Evolutionary conservation across 352 stramenopile genomes (phyloP).

Genomic region (Phytopythium helicoides): DNA sequence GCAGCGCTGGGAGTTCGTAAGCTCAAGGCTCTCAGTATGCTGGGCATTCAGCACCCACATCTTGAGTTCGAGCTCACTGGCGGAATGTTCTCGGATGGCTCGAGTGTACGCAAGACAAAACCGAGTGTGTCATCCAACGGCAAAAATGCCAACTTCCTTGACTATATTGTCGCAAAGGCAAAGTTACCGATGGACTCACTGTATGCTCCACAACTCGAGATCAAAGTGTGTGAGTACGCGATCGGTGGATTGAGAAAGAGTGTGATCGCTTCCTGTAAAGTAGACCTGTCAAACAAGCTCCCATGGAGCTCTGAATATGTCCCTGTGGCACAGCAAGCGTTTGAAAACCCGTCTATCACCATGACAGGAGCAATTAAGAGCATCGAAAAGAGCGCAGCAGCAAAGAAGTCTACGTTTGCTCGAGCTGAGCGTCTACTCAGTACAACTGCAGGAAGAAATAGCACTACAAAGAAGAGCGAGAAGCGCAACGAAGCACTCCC

Average conservation of each 20-base stretch:
- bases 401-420: neutral
- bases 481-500: conserved; percentile 1
- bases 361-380: neutral
- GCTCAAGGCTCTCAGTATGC: conserved; percentile 49
- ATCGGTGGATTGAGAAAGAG: conserved; percentile 57
- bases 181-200: conserved; percentile 61
- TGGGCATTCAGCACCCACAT: conserved; percentile 56
- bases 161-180: conserved; percentile 43
- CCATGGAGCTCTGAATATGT: conserved; percentile 66
- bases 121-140: conserved; percentile 30
- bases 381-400: no score
- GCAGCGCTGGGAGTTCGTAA: conserved; percentile 63
- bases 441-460: neutral
- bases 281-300: conserved; percentile 59
- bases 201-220: conserved; percentile 55
- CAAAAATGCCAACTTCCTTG: conserved; percentile 80
- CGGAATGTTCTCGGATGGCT: conserved; percentile 43
- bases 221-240: conserved; percentile 55
- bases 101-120: conserved; percentile 37
- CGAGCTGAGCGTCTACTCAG: no score
- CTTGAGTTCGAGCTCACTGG: conserved; percentile 74
- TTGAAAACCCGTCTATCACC: conserved; percentile 39
- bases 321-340: conserved; percentile 28
- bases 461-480: conserved; percentile 4
- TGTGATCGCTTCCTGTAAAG: conserved; percentile 48